Evolutionary conservation across 768 basidiomycete species (phyloP).

Genomic region (Hericium alpestre): DNA sequence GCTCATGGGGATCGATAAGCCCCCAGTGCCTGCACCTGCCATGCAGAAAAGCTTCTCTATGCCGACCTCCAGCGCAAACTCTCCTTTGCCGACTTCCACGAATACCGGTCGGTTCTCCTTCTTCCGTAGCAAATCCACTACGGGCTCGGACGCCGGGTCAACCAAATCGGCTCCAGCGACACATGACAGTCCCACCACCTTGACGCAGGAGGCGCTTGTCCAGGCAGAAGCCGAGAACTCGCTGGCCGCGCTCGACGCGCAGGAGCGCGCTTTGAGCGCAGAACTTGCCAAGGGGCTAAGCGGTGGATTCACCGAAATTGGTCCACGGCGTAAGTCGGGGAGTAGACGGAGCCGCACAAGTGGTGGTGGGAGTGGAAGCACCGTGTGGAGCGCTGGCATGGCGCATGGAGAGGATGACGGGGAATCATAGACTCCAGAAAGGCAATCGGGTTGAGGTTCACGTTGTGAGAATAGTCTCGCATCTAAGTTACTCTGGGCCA

Average conservation of each 20-base stretch:
- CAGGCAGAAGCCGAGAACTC: constrained; percentile 70
- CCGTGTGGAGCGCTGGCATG: constrained; percentile 84
- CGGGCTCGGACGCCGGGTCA: constrained; percentile 40
- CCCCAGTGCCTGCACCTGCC: constrained; percentile 31
- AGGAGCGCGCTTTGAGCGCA: constrained; percentile 59
- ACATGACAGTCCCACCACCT: constrained; percentile 23
- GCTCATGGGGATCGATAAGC: constrained; percentile 80
- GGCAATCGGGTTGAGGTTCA: neutral
- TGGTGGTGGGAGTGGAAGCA: constrained; percentile 64
- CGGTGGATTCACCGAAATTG: constrained; percentile 75
- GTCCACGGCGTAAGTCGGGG: constrained; percentile 36
- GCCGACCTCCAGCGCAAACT: constrained; percentile 18
- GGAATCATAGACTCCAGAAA: neutral
- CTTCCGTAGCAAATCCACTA: constrained; percentile 40
- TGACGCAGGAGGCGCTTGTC: constrained; percentile 69
- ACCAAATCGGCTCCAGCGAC: constrained; percentile 32
- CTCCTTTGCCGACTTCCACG: constrained; percentile 20
- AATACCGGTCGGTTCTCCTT: constrained; percentile 53
- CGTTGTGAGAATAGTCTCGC: neutral
- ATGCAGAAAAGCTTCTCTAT: constrained; percentile 32
- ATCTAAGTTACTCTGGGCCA: neutral
- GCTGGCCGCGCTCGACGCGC: constrained; percentile 69
- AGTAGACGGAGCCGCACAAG: constrained; percentile 47
- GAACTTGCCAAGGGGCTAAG: constrained; percentile 67
- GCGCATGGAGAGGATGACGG: constrained; percentile 40